phyloP scores from a whole-genome alignment of 2,329 filamentous ascomycete species.

The Bipolaris victoriae region DNA sequence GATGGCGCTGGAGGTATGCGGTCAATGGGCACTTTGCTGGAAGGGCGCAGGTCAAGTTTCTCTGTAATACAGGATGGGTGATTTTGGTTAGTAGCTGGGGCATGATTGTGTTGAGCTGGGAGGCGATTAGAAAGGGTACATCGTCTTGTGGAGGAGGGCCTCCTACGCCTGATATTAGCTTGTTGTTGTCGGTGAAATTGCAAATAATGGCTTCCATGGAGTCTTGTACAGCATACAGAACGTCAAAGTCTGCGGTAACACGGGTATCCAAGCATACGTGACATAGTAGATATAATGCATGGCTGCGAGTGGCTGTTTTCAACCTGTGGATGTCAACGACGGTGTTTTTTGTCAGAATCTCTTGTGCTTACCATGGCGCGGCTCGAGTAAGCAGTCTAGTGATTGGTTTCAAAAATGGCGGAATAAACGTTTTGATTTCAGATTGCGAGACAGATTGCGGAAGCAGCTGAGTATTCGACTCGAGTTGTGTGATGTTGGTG shows the following conservation, averaged over 20 bases:
- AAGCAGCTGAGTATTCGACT: conserved; percentile 6
- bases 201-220: conserved; percentile 42
- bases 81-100: conserved; percentile 46
- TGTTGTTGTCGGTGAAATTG: conserved; percentile 30
- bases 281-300: conserved; percentile 35
- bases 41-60: conserved; percentile 64
- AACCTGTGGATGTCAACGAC: conserved; percentile 28
- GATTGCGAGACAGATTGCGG: conserved; percentile 13
- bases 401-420: conserved; percentile 32
- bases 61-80: conserved; percentile 59
- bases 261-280: conserved; percentile 43
- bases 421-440: conserved; percentile 21
- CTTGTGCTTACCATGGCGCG: conserved; percentile 33
- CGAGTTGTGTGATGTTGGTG: conserved; percentile 44
- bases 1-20: conserved; percentile 67
- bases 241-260: conserved; percentile 29
- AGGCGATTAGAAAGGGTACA: conserved; percentile 30
- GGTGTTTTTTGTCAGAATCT: neutral
- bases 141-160: conserved; percentile 14
- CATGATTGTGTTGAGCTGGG: conserved; percentile 36
- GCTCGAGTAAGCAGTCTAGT: conserved; percentile 32
- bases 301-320: conserved; percentile 25
- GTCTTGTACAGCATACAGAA: conserved; percentile 35
- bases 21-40: conserved; percentile 59
- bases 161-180: conserved; percentile 34